Conservation (phyloP, 2,329 filamentous ascomycete genomes). For the Hypoxylon sp. region DNA sequence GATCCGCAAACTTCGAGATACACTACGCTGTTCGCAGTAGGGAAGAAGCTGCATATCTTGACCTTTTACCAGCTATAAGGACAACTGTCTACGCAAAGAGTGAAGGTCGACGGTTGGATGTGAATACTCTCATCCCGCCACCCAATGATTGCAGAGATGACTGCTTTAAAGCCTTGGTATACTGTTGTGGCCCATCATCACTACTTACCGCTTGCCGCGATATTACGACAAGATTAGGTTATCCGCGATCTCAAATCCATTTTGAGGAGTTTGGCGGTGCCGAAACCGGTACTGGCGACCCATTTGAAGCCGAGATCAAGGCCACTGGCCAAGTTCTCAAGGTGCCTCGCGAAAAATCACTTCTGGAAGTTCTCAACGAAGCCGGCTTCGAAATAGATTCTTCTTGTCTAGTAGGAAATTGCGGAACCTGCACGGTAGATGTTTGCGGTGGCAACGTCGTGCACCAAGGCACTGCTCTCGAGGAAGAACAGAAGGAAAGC, state of each 20-base stretch:
- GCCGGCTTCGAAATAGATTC: conserved; percentile 55
- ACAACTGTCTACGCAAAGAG: conserved; percentile 51
- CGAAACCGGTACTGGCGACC: conserved; percentile 50
- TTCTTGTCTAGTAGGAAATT: conserved; percentile 54
- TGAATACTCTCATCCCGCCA: conserved; percentile 58
- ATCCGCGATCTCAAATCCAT: conserved; percentile 49
- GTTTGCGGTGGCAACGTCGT: conserved; percentile 49
- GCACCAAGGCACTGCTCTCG: conserved; percentile 52
- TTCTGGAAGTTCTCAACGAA: conserved; percentile 53
- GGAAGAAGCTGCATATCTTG: conserved; percentile 52
- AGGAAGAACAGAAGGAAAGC: conserved; percentile 51
- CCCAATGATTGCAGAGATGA: conserved; percentile 42
- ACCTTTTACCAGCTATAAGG: conserved; percentile 44
- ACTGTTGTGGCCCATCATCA: conserved; percentile 53
- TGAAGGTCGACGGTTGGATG: conserved; percentile 47
- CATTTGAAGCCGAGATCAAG: conserved; percentile 53
- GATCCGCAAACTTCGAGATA: conserved; percentile 46
- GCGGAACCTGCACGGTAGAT: conserved; percentile 54
- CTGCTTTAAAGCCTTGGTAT: conserved; percentile 51
- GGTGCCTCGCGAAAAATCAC: conserved; percentile 52
- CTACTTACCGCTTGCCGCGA: conserved; percentile 48
- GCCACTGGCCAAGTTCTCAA: conserved; percentile 47
- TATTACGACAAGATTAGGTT: conserved; percentile 44
- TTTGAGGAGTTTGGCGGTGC: conserved; percentile 53
- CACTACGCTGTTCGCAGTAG: conserved; percentile 53